Conservation (phyloP, 192 early-diverging fungal genomes). For the Backusella sp. region DNA sequence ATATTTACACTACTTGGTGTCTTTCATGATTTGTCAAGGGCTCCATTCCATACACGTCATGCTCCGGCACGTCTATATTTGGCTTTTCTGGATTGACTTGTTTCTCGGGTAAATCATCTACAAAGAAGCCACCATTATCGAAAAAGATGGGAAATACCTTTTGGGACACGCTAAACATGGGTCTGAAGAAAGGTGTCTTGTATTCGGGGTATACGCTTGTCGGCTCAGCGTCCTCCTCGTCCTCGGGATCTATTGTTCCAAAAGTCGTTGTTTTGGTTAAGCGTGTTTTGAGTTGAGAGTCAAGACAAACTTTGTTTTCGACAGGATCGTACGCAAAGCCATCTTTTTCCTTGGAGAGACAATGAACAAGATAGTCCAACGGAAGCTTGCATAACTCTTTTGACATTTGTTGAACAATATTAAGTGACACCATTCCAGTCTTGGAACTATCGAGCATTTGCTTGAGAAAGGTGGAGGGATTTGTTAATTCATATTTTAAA, state of each 20-base stretch:
- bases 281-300: not conserved
- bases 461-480: not conserved
- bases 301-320: not conserved
- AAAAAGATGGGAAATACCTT: slow-evolving; percentile 8
- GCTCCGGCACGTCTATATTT: not conserved
- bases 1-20: not conserved
- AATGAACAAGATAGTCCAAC: not conserved
- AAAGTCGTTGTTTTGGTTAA: not conserved
- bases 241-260: not conserved
- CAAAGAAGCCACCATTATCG: not conserved
- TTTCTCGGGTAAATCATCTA: slow-evolving; percentile 1
- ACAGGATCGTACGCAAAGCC: not conserved
- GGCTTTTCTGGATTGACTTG: slow-evolving; percentile 1
- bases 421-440: not conserved
- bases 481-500: not conserved
- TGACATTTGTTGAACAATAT: not conserved
- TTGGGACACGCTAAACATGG: not conserved
- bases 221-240: not conserved
- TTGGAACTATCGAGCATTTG: not conserved
- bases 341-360: not conserved
- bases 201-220: not conserved
- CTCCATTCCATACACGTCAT: not conserved
- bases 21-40: not conserved
- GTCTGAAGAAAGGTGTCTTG: not conserved
- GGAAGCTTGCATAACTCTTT: not conserved